Base-by-base conservation (phyloP, 352 stramenopile species). In the Globisporangium radiosum region DNA sequence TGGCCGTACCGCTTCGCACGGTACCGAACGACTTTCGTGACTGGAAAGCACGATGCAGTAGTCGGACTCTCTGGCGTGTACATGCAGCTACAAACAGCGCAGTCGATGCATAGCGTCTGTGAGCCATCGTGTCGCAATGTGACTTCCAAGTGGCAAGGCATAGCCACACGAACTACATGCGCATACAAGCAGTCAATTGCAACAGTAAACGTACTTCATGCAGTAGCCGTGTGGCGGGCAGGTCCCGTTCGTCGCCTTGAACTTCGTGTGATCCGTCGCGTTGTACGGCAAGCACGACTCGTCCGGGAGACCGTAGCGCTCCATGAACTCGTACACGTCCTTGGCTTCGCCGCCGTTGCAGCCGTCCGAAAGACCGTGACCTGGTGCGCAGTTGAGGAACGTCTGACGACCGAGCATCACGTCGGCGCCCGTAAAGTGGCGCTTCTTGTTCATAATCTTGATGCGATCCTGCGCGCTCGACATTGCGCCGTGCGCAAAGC, bases 1-100 rank as follows among this genome's bases (percentile, higher is more conserved):
- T 84, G 81, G 3, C 81, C 76, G 53, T 89, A 81, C 14, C 59
- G 69, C 63, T 94, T 92, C 51, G 84, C 84, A 14, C 84, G 84
- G 55, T 94, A 94, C 10, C 84, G 84, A 42, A 94, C 81, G 64
- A 92, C 66, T 47, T 88, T 87, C 33, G 74, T 90, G 47, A 94
- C 81, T 15, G 84, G 78, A 45, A 91, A 92, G 57, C 84, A 94
- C 37, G 60, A 56, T 0, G 81, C 55, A 50, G 59, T 64, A 2
- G 45, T 59, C n/a, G 69, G 79, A 45, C 65, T 87, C 57, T 83
- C 7, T 0, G 81, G 83, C 4, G 79, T 90, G 65, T 88, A 87
- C 78, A 93, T 88, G 58, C 83, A 93, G 68, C 83, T 90, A 53
- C 50, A 62, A 33, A 33, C 25, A 33, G 25, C 25, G 25, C 25